Evolutionary conservation across 768 basidiomycete species (phyloP).

Genomic region (Cyclocybe cylindracea): DNA sequence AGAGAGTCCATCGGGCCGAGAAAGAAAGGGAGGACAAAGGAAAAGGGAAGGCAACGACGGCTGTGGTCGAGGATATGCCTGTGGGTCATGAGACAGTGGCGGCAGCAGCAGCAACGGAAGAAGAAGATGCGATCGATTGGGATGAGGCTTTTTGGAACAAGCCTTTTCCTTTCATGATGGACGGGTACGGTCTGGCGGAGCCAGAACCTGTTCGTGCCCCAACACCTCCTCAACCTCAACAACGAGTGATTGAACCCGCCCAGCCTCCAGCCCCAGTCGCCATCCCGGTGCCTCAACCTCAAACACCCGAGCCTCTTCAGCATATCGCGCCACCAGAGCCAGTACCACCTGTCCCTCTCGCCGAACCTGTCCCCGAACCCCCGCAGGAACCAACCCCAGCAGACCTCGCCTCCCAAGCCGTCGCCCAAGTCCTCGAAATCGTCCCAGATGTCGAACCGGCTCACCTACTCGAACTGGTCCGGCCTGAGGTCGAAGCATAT

Average conservation of each 20-base stretch:
- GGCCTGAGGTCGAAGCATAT: constrained; percentile 38
- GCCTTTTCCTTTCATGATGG: not conserved
- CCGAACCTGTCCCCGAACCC: constrained; percentile 6
- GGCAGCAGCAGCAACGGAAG: not conserved
- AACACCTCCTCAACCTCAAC: not conserved
- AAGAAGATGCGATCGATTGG: not conserved
- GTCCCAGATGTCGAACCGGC: constrained; percentile 68
- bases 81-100: not conserved
- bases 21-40: constrained; percentile 8
- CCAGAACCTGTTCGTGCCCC: not conserved
- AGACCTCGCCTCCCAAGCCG: constrained; percentile 14
- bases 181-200: not conserved
- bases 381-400: constrained; percentile 1
- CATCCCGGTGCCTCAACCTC: not conserved
- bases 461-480: constrained; percentile 51
- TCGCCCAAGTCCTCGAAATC: constrained; percentile 64
- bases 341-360: constrained; percentile 12
- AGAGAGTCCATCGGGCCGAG: not conserved
- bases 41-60: constrained; percentile 8
- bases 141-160: constrained; percentile 7
- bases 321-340: constrained; percentile 5
- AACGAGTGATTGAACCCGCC: not conserved
- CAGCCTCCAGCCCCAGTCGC: not conserved
- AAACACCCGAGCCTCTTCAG: not conserved
- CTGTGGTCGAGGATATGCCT: constrained; percentile 5